Percentiles rank a stretch among this genome's conserved stretches.
Conservation (phyloP, 495 filamentous ascomycete genomes). For the Xylona heveae region DNA sequence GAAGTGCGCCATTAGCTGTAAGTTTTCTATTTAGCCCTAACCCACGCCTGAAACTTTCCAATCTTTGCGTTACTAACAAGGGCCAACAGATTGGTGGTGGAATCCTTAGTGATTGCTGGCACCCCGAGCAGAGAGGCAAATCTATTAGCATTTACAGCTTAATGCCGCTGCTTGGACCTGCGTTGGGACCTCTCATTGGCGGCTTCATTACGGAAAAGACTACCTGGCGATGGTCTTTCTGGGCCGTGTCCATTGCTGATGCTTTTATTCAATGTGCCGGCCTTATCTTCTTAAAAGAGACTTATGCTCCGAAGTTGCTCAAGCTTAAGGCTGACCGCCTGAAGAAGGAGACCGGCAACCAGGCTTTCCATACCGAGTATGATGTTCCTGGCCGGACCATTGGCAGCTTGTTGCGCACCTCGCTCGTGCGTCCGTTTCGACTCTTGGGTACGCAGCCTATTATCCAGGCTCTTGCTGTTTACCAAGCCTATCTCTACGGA, state of each 20-base stretch:
- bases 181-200: not conserved
- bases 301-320: slow-evolving; percentile 18
- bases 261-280: slow-evolving; percentile 16
- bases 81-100: slow-evolving; percentile 4
- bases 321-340: slow-evolving; percentile 12
- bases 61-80: too few relatives aligned
- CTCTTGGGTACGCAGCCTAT: slow-evolving; percentile 31
- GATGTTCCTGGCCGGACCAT: slow-evolving; percentile 25
- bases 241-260: slow-evolving; percentile 11
- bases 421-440: slow-evolving; percentile 26
- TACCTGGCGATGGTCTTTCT: slow-evolving; percentile 2
- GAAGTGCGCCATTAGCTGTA: slow-evolving; percentile 9
- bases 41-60: not conserved
- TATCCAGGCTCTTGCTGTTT: slow-evolving; percentile 29
- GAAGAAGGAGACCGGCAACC: slow-evolving; percentile 14
- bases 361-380: slow-evolving; percentile 35
- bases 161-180: not conserved
- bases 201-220: slow-evolving; percentile 16
- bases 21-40: not conserved
- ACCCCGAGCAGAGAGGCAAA: slow-evolving; percentile 1
- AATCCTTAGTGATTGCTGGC: slow-evolving; percentile 5
- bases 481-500: slow-evolving; percentile 51
- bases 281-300: slow-evolving; percentile 18
- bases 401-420: slow-evolving; percentile 17
- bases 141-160: not conserved